These are phyloP conservation scores for Starmerella floricola DNA, from an alignment of 805 yeast species.

Conservation along the genomic window DNA sequence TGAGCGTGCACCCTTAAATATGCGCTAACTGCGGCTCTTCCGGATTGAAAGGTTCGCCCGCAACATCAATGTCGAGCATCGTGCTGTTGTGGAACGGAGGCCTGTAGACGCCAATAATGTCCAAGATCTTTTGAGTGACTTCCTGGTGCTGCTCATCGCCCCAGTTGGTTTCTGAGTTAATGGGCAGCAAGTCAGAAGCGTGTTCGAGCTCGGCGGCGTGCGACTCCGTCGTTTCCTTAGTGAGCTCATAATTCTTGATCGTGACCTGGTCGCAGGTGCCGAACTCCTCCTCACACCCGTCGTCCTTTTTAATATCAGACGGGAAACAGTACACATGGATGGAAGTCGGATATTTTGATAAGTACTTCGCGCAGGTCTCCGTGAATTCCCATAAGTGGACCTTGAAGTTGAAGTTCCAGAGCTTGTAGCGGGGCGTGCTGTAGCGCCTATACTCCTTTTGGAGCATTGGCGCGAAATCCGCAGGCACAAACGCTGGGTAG, in stretches of 20 bases:
- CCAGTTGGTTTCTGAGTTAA: background rate
- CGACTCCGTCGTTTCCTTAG: slow-evolving; percentile 5
- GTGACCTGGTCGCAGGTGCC: slow-evolving; percentile 13
- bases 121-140: background rate
- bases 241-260: slow-evolving; percentile 3
- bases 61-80: background rate
- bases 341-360: background rate
- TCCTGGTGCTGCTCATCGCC: background rate
- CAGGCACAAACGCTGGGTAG: slow-evolving; percentile 37
- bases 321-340: slow-evolving; percentile 14
- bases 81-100: slow-evolving; percentile 5
- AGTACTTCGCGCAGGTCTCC: slow-evolving; percentile 8
- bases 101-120: background rate
- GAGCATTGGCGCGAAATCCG: slow-evolving; percentile 29
- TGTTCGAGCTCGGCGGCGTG: slow-evolving; percentile 4
- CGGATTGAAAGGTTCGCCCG: too few species aligned
- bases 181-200: background rate
- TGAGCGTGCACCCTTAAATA: too few species aligned
- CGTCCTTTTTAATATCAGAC: background rate
- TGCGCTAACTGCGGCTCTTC: background rate
- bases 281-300: slow-evolving; percentile 3
- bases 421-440: slow-evolving; percentile 20
- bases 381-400: slow-evolving; percentile 17
- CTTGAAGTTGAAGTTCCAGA: slow-evolving; percentile 15
- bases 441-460: slow-evolving; percentile 30